Evolutionary conservation across 2,329 filamentous ascomycete genomes (phyloP).

Genomic region (Orbilia blumenaviensis): DNA sequence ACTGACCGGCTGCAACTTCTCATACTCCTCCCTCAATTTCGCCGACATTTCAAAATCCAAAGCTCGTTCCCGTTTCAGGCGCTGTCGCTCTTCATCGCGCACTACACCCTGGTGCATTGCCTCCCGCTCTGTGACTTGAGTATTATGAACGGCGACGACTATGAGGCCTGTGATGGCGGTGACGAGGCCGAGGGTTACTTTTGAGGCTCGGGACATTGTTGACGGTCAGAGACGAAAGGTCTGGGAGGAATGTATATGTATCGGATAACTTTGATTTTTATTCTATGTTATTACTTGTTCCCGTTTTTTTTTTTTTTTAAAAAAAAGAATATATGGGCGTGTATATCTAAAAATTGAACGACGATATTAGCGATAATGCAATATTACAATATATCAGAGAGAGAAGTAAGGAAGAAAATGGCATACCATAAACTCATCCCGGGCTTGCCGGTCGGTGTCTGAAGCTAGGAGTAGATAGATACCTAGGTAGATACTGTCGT

Average conservation of each 20-base stretch:
- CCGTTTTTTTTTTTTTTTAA: background rate
- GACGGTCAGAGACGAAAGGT: no score
- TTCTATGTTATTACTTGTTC: background rate
- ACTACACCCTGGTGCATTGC: constrained; percentile 96
- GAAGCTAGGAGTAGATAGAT: background rate
- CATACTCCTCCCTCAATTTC: constrained; percentile 85
- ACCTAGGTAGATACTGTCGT: background rate
- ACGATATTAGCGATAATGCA: background rate
- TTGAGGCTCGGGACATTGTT: constrained; percentile 87
- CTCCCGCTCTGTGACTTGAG: constrained; percentile 82
- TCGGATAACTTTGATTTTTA: no score
- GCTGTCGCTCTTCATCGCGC: constrained; percentile 92
- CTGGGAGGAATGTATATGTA: no score
- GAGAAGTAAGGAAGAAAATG: background rate
- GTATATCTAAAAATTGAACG: background rate
- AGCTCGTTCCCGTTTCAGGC: constrained; percentile 86
- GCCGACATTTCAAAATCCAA: constrained; percentile 94
- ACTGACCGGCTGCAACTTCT: constrained; percentile 80
- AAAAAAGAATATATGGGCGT: background rate
- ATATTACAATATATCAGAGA: no score
- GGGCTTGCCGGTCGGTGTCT: background rate
- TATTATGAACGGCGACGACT: constrained; percentile 85
- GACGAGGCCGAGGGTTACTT: constrained; percentile 81
- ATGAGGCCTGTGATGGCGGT: constrained; percentile 79
- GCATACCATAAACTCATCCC: constrained; percentile 16